phyloP scores from a whole-genome alignment of 164 flowering plant genomes.

The Dillenia turbinata region DNA sequence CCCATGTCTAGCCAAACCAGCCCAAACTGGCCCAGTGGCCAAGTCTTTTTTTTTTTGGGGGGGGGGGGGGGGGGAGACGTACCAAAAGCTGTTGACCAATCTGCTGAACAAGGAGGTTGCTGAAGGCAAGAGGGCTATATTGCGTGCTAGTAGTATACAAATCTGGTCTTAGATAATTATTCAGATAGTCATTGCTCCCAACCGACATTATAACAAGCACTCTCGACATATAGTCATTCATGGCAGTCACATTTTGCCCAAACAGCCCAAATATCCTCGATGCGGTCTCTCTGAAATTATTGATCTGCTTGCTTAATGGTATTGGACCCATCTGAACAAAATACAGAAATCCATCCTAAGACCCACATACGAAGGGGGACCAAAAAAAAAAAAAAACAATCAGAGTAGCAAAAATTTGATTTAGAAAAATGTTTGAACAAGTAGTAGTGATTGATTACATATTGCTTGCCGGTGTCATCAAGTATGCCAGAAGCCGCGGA shows the following conservation, averaged over 20 bases:
- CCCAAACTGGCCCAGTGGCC: no score
- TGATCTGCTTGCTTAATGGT: constrained; percentile 9
- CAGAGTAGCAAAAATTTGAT: not conserved
- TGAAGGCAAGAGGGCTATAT: constrained; percentile 13
- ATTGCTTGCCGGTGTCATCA: constrained; percentile 13
- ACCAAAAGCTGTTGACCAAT: constrained; percentile 13
- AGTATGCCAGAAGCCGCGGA: constrained; percentile 16
- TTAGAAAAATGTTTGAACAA: no score
- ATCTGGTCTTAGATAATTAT: constrained; percentile 11
- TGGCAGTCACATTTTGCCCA: constrained; percentile 2
- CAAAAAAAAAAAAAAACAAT: not conserved
- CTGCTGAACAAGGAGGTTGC: constrained; percentile 12
- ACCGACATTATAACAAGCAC: constrained; percentile 6
- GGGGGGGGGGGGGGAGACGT: not conserved
- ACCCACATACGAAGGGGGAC: no score
- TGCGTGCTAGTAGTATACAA: constrained; percentile 6
- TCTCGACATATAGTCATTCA: constrained; percentile 1
- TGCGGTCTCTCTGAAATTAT: constrained; percentile 6
- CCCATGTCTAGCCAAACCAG: no score
- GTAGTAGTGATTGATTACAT: not conserved
- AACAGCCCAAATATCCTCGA: constrained; percentile 6
- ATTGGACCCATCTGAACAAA: constrained; percentile 7
- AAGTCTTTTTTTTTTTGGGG: no score
- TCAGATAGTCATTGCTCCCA: constrained; percentile 16
- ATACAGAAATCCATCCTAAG: not conserved